Base-by-base conservation (phyloP, 2,329 filamentous ascomycete genomes). In the Colletotrichum paranaense region DNA sequence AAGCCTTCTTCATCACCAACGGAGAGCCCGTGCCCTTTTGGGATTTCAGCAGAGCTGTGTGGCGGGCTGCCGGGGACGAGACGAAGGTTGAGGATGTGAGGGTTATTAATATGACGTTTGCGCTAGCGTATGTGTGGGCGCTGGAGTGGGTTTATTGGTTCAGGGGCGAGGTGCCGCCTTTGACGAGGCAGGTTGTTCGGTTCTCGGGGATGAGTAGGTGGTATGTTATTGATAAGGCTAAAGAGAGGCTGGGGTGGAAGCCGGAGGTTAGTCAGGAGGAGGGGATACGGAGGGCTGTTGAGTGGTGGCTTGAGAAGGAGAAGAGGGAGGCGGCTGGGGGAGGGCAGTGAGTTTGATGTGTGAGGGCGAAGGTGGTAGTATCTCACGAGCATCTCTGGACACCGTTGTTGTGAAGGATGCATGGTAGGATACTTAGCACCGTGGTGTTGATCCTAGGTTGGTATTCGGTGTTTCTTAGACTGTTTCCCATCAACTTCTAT, bases 1-100 rank as follows among this genome's bases (percentile, higher is more conserved):
- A 92, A 74, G 87, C 90, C 2, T 89, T 93, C 80, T 92, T 92
- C 81, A 87, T 93, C 75, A 90, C 90, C 32, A 93, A 93, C 76
- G 89, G 90, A 75, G 83, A 88, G 68, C 90, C 91, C 0, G 82
- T 91, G 6, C 89, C 89, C 67, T 90, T 92, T 78, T 91, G 91
- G 84, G 90, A 91, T 77, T 87, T 92, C 74, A 87, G 90, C 24
- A 82, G 88, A 7, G 86, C 86, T 1, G 83, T 92, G 9, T 93
- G 89, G 90, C 24, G 42, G 8, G 69, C 67, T 19, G 75, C 76
- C 4, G 76, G 75, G 0, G 59, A 67, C 5, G 5, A n/a, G 26
- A 72, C 74, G 4, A 58, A 49, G 30, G 67, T 59, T 4, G 58
- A 74, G 16, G 57, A 74, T 16, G 59, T 76, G 2, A 46, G 49